These are phyloP conservation scores for Conringia planisiliqua DNA, from an alignment of 345 rosid genomes.

Conservation along the genomic window DNA sequence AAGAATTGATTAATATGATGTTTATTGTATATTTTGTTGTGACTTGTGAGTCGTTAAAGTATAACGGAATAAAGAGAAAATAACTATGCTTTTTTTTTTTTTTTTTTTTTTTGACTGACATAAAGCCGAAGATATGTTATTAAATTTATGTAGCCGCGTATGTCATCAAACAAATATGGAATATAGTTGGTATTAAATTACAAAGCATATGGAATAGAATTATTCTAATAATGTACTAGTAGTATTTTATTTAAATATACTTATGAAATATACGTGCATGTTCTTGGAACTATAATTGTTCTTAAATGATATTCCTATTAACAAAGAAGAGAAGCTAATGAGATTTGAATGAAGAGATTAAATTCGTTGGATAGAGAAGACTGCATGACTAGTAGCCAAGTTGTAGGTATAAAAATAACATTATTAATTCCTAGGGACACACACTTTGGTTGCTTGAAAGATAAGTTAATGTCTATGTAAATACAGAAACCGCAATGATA, in stretches of 20 bases:
- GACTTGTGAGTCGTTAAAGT: slow-evolving; percentile 21
- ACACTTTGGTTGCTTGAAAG: slow-evolving; percentile 30
- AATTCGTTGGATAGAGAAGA: slow-evolving; percentile 17
- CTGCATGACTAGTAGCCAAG: slow-evolving; percentile 27
- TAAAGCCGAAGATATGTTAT: slow-evolving; percentile 24
- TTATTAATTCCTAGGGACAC: slow-evolving; percentile 16
- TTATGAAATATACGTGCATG: slow-evolving; percentile 17
- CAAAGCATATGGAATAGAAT: slow-evolving; percentile 11
- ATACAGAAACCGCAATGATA: slow-evolving; percentile 25
- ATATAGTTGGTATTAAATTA: slow-evolving; percentile 28
- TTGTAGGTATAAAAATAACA: slow-evolving; percentile 21
- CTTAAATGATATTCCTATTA: slow-evolving; percentile 19
- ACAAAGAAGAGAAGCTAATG: slow-evolving; percentile 6
- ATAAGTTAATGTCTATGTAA: slow-evolving; percentile 23
- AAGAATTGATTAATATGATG: background rate
- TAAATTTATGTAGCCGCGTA: slow-evolving; percentile 15
- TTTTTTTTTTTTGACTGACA: slow-evolving; percentile 9
- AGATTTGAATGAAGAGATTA: background rate
- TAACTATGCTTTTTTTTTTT: background rate
- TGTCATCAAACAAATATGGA: slow-evolving; percentile 11
- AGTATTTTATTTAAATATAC: background rate
- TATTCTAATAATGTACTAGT: background rate
- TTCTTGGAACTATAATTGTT: slow-evolving; percentile 27
- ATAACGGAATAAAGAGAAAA: slow-evolving; percentile 33
- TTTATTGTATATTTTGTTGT: background rate